These are phyloP conservation scores for Leptodontidium sp. DNA, from an alignment of 2,329 filamentous ascomycete genomes.

Conservation along the genomic window DNA sequence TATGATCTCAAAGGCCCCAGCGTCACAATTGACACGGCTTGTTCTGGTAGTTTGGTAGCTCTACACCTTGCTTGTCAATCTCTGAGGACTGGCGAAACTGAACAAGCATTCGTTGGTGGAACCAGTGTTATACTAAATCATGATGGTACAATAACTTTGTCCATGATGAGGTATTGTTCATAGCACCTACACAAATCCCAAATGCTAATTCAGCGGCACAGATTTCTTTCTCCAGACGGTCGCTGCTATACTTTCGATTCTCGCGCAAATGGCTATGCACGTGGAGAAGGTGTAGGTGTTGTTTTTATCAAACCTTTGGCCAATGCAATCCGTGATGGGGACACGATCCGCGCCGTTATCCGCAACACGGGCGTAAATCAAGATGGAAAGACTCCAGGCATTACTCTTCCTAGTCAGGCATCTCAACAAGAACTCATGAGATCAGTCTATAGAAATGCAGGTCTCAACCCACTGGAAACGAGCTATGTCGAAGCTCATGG, in stretches of 20 bases:
- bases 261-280: conserved; percentile 51
- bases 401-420: conserved; percentile 49
- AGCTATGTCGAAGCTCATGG: conserved; percentile 36
- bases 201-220: background rate
- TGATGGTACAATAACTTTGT: conserved; percentile 47
- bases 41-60: conserved; percentile 61
- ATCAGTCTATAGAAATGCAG: conserved; percentile 43
- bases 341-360: conserved; percentile 54
- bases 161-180: background rate
- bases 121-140: conserved; percentile 44
- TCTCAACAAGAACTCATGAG: conserved; percentile 23
- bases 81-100: conserved; percentile 54
- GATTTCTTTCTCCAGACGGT: conserved; percentile 21
- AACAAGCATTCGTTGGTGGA: conserved; percentile 51
- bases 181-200: background rate
- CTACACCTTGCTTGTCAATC: conserved; percentile 61
- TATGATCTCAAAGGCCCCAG: conserved; percentile 59
- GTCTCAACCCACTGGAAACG: conserved; percentile 26
- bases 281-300: conserved; percentile 54
- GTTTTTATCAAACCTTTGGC: conserved; percentile 53
- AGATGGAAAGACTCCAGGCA: conserved; percentile 54
- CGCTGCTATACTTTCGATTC: conserved; percentile 31
- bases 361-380: conserved; percentile 52
- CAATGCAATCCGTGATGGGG: conserved; percentile 51
- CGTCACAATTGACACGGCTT: conserved; percentile 65